Percentiles rank a stretch among this genome's conserved stretches.
These are phyloP conservation scores for Oxyria digyna DNA, from an alignment of 148 eudicot genomes.

Conservation along the genomic window DNA sequence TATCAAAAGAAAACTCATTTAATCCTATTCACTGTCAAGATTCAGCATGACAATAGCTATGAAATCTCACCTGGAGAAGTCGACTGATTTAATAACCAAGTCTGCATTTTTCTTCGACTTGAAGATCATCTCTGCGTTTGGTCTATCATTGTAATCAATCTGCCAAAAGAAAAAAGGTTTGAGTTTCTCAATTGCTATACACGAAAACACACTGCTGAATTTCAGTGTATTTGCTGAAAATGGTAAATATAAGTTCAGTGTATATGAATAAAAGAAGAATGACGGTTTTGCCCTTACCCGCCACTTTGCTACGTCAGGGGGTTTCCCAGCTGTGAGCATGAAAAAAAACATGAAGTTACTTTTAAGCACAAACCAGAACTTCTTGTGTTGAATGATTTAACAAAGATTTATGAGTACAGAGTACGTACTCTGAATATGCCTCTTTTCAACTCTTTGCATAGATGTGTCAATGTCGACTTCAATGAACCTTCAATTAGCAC, in stretches of 20 bases:
- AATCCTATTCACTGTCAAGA: neutral
- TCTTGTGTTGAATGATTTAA: neutral
- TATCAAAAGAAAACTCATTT: neutral
- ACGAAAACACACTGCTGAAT: neutral
- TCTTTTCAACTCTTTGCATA: slow-evolving; percentile 69
- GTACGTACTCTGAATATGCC: slow-evolving; percentile 81
- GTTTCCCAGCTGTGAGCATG: slow-evolving; percentile 37
- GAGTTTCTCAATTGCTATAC: neutral
- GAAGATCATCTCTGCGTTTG: slow-evolving; percentile 84
- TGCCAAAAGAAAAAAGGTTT: slow-evolving; percentile 17
- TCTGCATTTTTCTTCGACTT: slow-evolving; percentile 91
- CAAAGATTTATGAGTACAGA: slow-evolving; percentile 1
- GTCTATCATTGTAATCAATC: slow-evolving; percentile 88
- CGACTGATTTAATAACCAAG: slow-evolving; percentile 62
- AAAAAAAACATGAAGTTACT: slow-evolving; percentile 6
- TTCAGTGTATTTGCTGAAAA: neutral
- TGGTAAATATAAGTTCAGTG: neutral
- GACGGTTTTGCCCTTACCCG: slow-evolving; percentile 46
- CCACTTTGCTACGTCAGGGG: slow-evolving; percentile 73
- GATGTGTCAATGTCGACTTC: slow-evolving; percentile 67
- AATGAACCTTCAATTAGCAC: slow-evolving; percentile 84
- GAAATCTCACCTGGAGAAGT: slow-evolving; percentile 18
- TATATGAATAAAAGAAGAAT: neutral
- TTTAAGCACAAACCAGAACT: neutral
- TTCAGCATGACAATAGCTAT: neutral